Conservation (phyloP, 805 yeast species). For the Barnettozyma vustinii region DNA sequence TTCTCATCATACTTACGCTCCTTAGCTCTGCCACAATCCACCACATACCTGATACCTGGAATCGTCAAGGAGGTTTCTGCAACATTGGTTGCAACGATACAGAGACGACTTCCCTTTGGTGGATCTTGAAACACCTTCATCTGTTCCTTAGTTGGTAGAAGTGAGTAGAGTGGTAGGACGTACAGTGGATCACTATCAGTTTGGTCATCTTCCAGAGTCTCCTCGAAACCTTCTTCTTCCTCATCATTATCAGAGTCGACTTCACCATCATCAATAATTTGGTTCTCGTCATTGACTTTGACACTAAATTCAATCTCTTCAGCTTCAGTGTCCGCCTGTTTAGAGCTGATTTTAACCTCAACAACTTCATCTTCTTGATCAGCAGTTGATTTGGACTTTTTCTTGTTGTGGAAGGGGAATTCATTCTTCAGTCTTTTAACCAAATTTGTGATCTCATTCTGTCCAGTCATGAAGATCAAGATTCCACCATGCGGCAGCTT, state of each 20-base stretch:
- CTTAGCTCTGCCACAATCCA: slow-evolving; percentile 91
- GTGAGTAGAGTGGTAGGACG: slow-evolving; percentile 87
- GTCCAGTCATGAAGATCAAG: slow-evolving; percentile 88
- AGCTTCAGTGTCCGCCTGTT: slow-evolving; percentile 68
- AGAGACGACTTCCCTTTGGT: slow-evolving; percentile 79
- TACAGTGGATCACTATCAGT: slow-evolving; percentile 73
- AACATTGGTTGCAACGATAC: slow-evolving; percentile 94
- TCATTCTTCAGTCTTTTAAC: slow-evolving; percentile 64
- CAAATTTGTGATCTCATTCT: slow-evolving; percentile 77
- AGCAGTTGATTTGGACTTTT: slow-evolving; percentile 2
- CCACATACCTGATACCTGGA: slow-evolving; percentile 91
- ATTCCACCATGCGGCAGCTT: slow-evolving; percentile 92
- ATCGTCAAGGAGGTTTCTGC: slow-evolving; percentile 97
- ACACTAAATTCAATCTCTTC: slow-evolving; percentile 83
- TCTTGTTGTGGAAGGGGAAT: slow-evolving; percentile 47
- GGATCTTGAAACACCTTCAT: slow-evolving; percentile 86
- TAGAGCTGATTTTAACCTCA: slow-evolving; percentile 46
- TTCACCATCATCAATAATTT: slow-evolving; percentile 32
- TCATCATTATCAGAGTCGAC: slow-evolving; percentile 36
- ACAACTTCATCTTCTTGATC: slow-evolving; percentile 28
- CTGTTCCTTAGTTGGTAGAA: slow-evolving; percentile 91
- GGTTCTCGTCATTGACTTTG: slow-evolving; percentile 28
- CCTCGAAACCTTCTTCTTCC: slow-evolving; percentile 62
- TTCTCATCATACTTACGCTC: slow-evolving; percentile 78
- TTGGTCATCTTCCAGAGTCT: slow-evolving; percentile 63